Evolutionary conservation across 1,284 basidiomycete species (phyloP).

Genomic region (Leccinum variabile): DNA sequence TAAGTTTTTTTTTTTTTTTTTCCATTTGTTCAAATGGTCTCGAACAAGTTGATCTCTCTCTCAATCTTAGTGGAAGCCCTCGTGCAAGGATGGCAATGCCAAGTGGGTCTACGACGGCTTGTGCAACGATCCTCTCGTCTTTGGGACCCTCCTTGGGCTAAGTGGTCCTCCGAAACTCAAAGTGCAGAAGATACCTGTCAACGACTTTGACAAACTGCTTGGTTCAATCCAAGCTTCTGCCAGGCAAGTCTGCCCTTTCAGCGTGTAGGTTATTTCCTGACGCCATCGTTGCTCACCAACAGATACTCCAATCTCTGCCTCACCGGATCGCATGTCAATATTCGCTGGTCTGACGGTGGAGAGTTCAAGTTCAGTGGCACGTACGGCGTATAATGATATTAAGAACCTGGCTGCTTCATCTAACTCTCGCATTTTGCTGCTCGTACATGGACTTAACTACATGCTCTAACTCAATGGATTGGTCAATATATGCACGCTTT

Average conservation of each 20-base stretch:
- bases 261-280: not conserved
- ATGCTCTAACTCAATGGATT: not conserved
- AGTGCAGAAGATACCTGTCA: conserved; percentile 48
- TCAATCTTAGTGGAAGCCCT: conserved; percentile 47
- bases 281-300: not conserved
- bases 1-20: conserved; percentile 19
- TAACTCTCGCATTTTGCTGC: not conserved
- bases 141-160: conserved; percentile 47
- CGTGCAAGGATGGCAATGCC: conserved; percentile 49
- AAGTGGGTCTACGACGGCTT: conserved; percentile 58
- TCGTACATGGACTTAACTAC: not conserved
- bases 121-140: conserved; percentile 52
- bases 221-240: conserved; percentile 33
- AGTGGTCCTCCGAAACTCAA: conserved; percentile 52
- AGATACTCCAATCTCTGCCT: conserved; percentile 36
- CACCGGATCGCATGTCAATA: conserved; percentile 45
- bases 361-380: conserved; percentile 54
- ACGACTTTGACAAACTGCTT: conserved; percentile 45
- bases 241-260: conserved; percentile 24
- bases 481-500: not conserved
- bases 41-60: conserved; percentile 3
- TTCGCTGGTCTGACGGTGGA: conserved; percentile 51
- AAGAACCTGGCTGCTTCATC: not conserved
- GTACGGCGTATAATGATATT: conserved; percentile 34
- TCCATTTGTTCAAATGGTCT: not conserved